Evolutionary conservation across 2,329 filamentous ascomycete species (phyloP), one percentile per base, ranked within the genome.

Genomic region (Celoporthe dispersa): DNA sequence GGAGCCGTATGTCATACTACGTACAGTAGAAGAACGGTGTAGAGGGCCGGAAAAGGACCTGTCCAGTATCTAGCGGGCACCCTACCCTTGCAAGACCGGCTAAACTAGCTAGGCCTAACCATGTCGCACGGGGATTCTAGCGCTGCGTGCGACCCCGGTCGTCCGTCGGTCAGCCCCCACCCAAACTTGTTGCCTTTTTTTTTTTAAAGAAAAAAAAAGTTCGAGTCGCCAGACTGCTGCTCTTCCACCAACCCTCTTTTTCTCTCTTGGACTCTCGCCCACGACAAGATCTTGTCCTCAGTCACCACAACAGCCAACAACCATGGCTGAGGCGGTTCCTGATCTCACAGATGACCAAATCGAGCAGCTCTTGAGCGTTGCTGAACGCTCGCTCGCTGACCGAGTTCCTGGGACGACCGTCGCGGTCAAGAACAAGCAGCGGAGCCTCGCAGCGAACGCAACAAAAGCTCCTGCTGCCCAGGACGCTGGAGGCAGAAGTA

Each of bases 151-250:
- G 37, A 41, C 61, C 67, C 60, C 61, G 37, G 41, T 39, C 41
- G 25, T 39, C 12, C 37, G 7, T 22, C 41, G 41, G 41, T 44
- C 41, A 19, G 41, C 16, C 70, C 63, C 60, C 44, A 39, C 55
- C 48, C 11, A 65, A 39, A 33, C 5, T 28, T 28, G n/a, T n/a
- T 62, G 60, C 65, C 31, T 37, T 33, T n/a, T n/a, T n/a, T n/a
- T n/a, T n/a, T n/a, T n/a, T n/a, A n/a, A 71, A 71, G 25, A 35
- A 25, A 19, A 70, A 67, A 71, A 71, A 70, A 60, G 55, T 65
- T 69, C 41, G 51, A 11, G 53, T 35, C 35, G 35, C 60, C 16
- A 65, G 63, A n/a, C 60, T 44, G 9, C 12, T 22, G 25, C 44
- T n/a, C 14, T 41, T 2, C 25, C 37, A 25, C 12, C 37, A 12